Percentiles rank a stretch among this genome's conserved stretches.
These are phyloP conservation scores for Pythium brachiatum DNA, from an alignment of 352 stramenopile genomes.

Conservation along the genomic window DNA sequence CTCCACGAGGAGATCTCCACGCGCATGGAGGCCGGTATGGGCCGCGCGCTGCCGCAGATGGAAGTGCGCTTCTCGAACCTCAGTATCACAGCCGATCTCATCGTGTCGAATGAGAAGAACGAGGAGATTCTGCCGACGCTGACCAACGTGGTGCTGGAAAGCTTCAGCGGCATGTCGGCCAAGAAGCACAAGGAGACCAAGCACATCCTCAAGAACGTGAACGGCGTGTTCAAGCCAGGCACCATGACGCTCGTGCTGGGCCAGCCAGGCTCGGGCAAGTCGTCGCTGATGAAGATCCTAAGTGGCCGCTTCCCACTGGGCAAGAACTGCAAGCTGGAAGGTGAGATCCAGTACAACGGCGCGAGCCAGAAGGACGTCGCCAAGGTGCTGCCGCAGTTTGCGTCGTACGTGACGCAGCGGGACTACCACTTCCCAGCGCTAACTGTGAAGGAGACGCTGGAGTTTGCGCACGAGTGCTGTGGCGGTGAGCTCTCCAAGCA, in stretches of 20 bases:
- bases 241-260: constrained; percentile 64
- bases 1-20: constrained; percentile 40
- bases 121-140: constrained; percentile 43
- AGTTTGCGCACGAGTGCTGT: constrained; percentile 63
- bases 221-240: constrained; percentile 45
- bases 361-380: constrained; percentile 26
- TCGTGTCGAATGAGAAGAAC: constrained; percentile 33
- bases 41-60: constrained; percentile 51
- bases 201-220: constrained; percentile 44
- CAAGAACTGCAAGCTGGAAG: constrained; percentile 39
- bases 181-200: constrained; percentile 50
- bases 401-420: constrained; percentile 53
- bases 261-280: constrained; percentile 54
- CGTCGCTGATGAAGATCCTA: constrained; percentile 59
- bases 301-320: constrained; percentile 45
- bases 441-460: constrained; percentile 54
- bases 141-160: constrained; percentile 46
- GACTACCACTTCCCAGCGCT: constrained; percentile 45
- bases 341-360: constrained; percentile 58
- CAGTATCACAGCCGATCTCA: constrained; percentile 43
- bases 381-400: constrained; percentile 43
- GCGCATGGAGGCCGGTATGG: constrained; percentile 41
- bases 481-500: constrained; percentile 31
- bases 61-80: constrained; percentile 58
- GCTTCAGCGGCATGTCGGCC: constrained; percentile 32